Percentiles rank a stretch among this genome's conserved stretches.
phyloP scores from a whole-genome alignment of 352 stramenopile species.

The Pythium insidiosum region DNA sequence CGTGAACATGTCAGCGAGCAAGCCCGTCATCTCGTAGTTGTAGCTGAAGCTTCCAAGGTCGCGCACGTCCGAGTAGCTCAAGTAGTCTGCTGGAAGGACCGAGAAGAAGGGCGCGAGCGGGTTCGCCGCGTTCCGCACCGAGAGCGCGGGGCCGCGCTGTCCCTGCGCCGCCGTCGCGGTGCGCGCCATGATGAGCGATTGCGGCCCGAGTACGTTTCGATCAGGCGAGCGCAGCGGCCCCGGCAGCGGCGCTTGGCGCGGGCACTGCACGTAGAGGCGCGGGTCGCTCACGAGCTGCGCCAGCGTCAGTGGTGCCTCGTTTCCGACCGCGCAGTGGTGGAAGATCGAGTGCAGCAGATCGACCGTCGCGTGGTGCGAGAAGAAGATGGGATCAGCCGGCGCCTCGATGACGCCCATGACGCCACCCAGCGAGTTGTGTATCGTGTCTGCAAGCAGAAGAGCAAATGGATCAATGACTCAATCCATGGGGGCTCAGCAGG shows the following conservation, averaged over 20 bases:
- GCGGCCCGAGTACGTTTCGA: slow-evolving; percentile 41
- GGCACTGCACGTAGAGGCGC: slow-evolving; percentile 48
- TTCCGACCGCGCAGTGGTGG: slow-evolving; percentile 73
- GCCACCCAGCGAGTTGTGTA: slow-evolving; percentile 64
- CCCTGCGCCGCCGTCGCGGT: slow-evolving; percentile 46
- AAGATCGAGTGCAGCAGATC: slow-evolving; percentile 83
- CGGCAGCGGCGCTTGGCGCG: slow-evolving; percentile 30
- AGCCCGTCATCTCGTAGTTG: slow-evolving; percentile 77
- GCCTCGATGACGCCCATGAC: slow-evolving; percentile 70
- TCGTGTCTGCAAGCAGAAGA: slow-evolving; percentile 41
- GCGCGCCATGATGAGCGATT: slow-evolving; percentile 42
- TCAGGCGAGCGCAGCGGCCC: slow-evolving; percentile 20
- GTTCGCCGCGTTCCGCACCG: slow-evolving; percentile 44
- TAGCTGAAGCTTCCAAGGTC: slow-evolving; percentile 74
- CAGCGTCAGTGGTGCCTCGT: slow-evolving; percentile 38
- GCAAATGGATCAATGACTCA: too few relatives aligned
- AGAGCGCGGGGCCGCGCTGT: slow-evolving; percentile 26
- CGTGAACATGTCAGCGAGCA: slow-evolving; percentile 67
- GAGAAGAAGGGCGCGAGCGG: slow-evolving; percentile 48
- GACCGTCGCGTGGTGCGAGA: slow-evolving; percentile 76
- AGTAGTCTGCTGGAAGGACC: slow-evolving; percentile 48
- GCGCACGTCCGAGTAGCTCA: slow-evolving; percentile 63
- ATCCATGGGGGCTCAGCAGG: too few relatives aligned
- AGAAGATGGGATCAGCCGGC: slow-evolving; percentile 82
- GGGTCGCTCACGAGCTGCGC: slow-evolving; percentile 51